Percentiles rank a stretch among this genome's conserved stretches.
These are phyloP conservation scores for Senna tora DNA, from an alignment of 306 rosid species.

Conservation along the genomic window DNA sequence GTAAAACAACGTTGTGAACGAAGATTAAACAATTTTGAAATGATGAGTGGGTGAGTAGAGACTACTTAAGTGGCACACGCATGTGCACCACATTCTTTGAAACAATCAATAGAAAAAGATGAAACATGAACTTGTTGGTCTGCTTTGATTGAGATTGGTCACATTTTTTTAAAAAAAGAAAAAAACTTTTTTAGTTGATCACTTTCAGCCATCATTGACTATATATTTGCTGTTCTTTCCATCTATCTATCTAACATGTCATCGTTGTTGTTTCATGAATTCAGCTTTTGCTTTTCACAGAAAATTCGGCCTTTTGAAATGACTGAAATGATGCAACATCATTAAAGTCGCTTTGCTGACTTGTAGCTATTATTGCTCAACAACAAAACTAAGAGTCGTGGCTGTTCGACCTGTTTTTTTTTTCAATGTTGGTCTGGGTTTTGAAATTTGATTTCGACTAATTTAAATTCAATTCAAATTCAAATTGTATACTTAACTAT, in stretches of 20 bases:
- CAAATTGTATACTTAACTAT: too few species aligned
- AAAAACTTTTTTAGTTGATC: constrained; percentile 40
- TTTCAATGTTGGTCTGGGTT: too few species aligned
- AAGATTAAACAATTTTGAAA: not conserved
- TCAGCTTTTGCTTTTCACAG: constrained; percentile 48
- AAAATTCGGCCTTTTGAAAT: constrained; percentile 52
- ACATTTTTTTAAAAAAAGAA: constrained; percentile 32
- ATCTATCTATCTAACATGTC: not conserved
- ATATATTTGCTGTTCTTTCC: not conserved
- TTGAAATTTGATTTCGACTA: too few species aligned
- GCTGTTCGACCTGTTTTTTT: too few species aligned
- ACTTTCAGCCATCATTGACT: constrained; percentile 60
- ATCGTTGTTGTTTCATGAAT: constrained; percentile 28
- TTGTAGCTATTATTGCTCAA: not conserved
- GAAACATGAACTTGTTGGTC: constrained; percentile 34
- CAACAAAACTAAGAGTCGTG: too few species aligned
- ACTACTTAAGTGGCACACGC: constrained; percentile 22
- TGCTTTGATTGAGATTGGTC: constrained; percentile 51
- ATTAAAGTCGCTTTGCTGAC: constrained; percentile 35
- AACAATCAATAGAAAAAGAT: constrained; percentile 25
- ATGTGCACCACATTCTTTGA: constrained; percentile 50
- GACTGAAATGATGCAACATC: constrained; percentile 53
- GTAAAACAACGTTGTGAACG: not conserved
- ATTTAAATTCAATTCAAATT: too few species aligned
- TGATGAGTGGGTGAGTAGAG: not conserved